These are phyloP conservation scores for Clausena lansium DNA, from an alignment of 345 rosid genomes.

Conservation along the genomic window DNA sequence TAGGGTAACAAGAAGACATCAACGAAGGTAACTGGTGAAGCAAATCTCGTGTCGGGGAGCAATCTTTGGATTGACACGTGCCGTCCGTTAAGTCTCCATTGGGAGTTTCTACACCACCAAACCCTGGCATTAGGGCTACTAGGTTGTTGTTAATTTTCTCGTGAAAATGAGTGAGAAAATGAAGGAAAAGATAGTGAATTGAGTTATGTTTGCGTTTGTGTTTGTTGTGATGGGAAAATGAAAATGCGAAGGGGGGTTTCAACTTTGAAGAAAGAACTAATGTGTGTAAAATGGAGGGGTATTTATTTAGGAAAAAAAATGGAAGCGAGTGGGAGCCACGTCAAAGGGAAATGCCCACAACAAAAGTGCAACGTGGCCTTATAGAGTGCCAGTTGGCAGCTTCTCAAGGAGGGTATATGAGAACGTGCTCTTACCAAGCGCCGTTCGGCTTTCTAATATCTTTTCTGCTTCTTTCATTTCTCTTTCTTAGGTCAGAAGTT, in stretches of 20 bases:
- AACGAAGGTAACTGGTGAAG: conserved; percentile 41
- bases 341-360: conserved; percentile 33
- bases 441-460: conserved; percentile 9
- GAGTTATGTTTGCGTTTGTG: background rate
- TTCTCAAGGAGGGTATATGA: conserved; percentile 6
- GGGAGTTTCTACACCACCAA: conserved; percentile 32
- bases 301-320: conserved; percentile 34
- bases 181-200: background rate
- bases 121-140: conserved; percentile 31
- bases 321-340: conserved; percentile 53
- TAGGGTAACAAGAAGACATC: conserved; percentile 61
- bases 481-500: background rate
- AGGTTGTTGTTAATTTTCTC: background rate
- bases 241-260: background rate
- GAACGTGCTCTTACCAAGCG: conserved; percentile 18
- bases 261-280: background rate
- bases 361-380: conserved; percentile 47
- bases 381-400: conserved; percentile 40
- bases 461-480: background rate
- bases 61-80: conserved; percentile 29
- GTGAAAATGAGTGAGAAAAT: background rate
- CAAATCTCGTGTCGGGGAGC: conserved; percentile 34
- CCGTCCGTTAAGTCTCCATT: conserved; percentile 27
- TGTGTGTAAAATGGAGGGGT: conserved; percentile 16
- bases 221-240: background rate